Percentiles rank a stretch among this genome's conserved stretches.
These are phyloP conservation scores for Odontarrhena argentea DNA, from an alignment of 345 rosid species.

Conservation along the genomic window DNA sequence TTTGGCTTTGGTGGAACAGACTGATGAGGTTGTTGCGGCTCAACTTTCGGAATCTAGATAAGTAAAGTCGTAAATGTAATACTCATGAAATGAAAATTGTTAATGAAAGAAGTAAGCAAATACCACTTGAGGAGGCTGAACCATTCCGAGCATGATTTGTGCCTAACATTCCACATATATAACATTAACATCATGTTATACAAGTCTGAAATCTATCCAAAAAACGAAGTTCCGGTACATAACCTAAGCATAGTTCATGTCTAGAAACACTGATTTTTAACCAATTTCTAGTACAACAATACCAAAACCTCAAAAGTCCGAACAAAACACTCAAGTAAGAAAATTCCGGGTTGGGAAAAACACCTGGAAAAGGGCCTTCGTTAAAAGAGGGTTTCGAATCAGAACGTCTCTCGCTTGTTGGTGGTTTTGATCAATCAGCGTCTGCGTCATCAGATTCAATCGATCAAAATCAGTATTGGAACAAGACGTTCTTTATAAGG, in stretches of 20 bases:
- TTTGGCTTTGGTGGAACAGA: conserved; percentile 53
- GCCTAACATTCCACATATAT: conserved; percentile 54
- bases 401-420: conserved; percentile 83
- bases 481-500: no score
- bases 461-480: not conserved
- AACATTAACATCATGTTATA: conserved; percentile 16
- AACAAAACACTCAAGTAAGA: not conserved
- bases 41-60: conserved; percentile 71
- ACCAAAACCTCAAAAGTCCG: conserved; percentile 2
- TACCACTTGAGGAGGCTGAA: conserved; percentile 92
- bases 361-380: conserved; percentile 96
- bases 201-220: not conserved
- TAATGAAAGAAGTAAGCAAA: conserved; percentile 28
- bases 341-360: no score
- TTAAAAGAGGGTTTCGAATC: conserved; percentile 81
- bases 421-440: conserved; percentile 90
- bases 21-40: conserved; percentile 53
- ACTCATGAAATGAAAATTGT: conserved; percentile 17
- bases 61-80: conserved; percentile 16
- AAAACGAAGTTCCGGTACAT: not conserved
- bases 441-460: conserved; percentile 40
- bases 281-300: conserved; percentile 11
- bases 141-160: conserved; percentile 99
- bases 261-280: conserved; percentile 25
- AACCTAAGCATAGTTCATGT: conserved; percentile 11